These are phyloP conservation scores for Daedaleopsis nitida DNA, from an alignment of 768 basidiomycete species.

Conservation along the genomic window DNA sequence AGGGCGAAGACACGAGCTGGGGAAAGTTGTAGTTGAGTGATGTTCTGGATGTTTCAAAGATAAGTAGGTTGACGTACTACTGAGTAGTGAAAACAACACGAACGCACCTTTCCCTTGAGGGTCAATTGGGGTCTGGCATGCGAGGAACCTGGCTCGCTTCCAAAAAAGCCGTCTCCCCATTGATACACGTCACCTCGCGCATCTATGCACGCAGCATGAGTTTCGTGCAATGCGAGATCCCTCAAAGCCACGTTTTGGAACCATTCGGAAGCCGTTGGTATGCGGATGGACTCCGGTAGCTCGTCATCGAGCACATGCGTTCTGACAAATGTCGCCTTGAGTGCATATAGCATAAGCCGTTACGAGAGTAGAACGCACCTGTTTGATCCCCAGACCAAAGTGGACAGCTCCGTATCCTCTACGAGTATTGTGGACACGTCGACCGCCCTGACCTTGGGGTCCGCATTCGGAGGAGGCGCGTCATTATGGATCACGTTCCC, in stretches of 20 bases:
- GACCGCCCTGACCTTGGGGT: conserved; percentile 3
- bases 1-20: conserved; percentile 72
- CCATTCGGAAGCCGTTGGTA: conserved; percentile 55
- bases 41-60: conserved; percentile 51
- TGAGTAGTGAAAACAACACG: no score
- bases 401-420: conserved; percentile 38
- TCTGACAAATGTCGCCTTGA: conserved; percentile 36
- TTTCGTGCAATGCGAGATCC: conserved; percentile 67
- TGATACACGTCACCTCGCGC: conserved; percentile 81
- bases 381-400: conserved; percentile 78
- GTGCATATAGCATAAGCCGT: conserved; percentile 39
- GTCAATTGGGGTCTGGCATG: conserved; percentile 50
- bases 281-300: conserved; percentile 44
- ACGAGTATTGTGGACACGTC: conserved; percentile 2
- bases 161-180: conserved; percentile 73
- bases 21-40: conserved; percentile 62
- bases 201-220: conserved; percentile 76
- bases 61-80: no score
- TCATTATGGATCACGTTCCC: conserved; percentile 38
- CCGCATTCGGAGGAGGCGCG: conserved; percentile 17
- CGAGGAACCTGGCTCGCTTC: conserved; percentile 26
- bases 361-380: conserved; percentile 41
- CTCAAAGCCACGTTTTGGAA: conserved; percentile 70
- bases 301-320: conserved; percentile 45
- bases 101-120: conserved; percentile 62